Percentiles rank a stretch among this genome's conserved stretches.
Evolutionary conservation across 148 eudicot genomes (phyloP).

Genomic region (Cornus kousa): DNA sequence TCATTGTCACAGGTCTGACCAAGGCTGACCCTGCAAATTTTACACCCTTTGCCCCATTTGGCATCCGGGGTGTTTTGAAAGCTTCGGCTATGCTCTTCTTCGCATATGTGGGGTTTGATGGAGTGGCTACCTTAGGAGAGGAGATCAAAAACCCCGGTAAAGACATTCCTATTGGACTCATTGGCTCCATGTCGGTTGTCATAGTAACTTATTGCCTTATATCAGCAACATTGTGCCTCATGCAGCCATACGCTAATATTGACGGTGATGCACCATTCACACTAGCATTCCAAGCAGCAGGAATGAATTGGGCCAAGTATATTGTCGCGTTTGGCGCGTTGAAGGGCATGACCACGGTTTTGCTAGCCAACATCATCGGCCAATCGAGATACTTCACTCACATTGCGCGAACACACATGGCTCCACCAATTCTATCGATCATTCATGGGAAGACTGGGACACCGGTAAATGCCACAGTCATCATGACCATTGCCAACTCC

Average conservation of each 20-base stretch:
- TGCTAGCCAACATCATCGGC: constrained; percentile 36
- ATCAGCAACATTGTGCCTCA: constrained; percentile 43
- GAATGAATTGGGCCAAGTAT: constrained; percentile 53
- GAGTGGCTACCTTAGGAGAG: constrained; percentile 57
- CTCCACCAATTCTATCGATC: constrained; percentile 44
- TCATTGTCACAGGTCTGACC: constrained; percentile 50
- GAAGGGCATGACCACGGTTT: constrained; percentile 56
- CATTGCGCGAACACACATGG: constrained; percentile 57
- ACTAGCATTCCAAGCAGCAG: constrained; percentile 44
- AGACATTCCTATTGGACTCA: constrained; percentile 56
- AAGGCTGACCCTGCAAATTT: constrained; percentile 44
- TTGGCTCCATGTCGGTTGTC: constrained; percentile 40
- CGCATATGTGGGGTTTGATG: constrained; percentile 67
- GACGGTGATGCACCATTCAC: constrained; percentile 48
- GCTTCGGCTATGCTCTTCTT: constrained; percentile 64
- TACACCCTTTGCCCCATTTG: constrained; percentile 25
- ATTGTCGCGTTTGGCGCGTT: constrained; percentile 49
- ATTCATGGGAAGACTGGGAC: constrained; percentile 43
- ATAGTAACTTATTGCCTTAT: constrained; percentile 33
- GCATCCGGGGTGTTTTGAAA: constrained; percentile 41
- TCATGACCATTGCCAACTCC: constrained; percentile 35
- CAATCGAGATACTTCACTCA: constrained; percentile 59
- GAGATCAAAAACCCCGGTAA: constrained; percentile 54
- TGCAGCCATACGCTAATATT: constrained; percentile 40
- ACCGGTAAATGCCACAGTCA: constrained; percentile 47